Evolutionary conservation across 208 protist species (phyloP).

Genomic region (Trypanosoma conorhini): DNA sequence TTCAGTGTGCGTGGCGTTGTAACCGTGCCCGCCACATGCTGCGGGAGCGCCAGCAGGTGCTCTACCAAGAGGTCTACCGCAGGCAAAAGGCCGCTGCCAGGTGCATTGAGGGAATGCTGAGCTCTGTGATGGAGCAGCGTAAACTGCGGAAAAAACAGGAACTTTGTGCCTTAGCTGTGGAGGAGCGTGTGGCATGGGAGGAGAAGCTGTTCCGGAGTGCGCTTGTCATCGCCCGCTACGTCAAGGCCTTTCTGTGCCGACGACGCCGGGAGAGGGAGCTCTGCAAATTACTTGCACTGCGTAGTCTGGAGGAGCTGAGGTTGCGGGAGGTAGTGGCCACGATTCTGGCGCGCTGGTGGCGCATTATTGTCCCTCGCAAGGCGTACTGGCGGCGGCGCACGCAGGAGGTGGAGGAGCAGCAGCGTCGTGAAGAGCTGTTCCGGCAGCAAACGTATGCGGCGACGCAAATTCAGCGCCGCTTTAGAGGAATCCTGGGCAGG

Average conservation of each 20-base stretch:
- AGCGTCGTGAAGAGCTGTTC: conserved; percentile 15
- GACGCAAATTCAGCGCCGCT: conserved; percentile 36
- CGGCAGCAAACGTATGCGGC: conserved; percentile 27
- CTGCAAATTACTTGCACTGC: conserved; percentile 36
- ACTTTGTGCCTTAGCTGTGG: not conserved
- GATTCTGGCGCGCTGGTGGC: conserved; percentile 73
- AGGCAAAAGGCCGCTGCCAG: conserved; percentile 66
- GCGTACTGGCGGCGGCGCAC: conserved; percentile 60
- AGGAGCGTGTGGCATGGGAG: conserved; percentile 32
- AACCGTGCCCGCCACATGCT: conserved; percentile 47
- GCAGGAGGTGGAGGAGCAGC: conserved; percentile 36
- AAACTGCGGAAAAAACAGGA: conserved; percentile 10
- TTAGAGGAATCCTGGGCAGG: conserved; percentile 38
- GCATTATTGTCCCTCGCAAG: conserved; percentile 30
- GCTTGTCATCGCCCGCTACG: conserved; percentile 35
- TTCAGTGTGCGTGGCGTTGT: conserved; percentile 72
- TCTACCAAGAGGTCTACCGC: conserved; percentile 60
- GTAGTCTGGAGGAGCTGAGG: conserved; percentile 37
- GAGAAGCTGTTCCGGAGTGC: conserved; percentile 23
- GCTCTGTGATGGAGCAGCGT: conserved; percentile 34
- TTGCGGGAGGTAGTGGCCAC: conserved; percentile 35
- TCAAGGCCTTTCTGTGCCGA: conserved; percentile 27
- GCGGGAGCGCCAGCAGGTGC: conserved; percentile 49
- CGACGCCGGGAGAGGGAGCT: conserved; percentile 40
- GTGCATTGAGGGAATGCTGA: conserved; percentile 53